Evolutionary conservation across 1,284 basidiomycete species (phyloP), one percentile per base, ranked within the genome.

Genomic region (Mycosarcoma mackinlayi): DNA sequence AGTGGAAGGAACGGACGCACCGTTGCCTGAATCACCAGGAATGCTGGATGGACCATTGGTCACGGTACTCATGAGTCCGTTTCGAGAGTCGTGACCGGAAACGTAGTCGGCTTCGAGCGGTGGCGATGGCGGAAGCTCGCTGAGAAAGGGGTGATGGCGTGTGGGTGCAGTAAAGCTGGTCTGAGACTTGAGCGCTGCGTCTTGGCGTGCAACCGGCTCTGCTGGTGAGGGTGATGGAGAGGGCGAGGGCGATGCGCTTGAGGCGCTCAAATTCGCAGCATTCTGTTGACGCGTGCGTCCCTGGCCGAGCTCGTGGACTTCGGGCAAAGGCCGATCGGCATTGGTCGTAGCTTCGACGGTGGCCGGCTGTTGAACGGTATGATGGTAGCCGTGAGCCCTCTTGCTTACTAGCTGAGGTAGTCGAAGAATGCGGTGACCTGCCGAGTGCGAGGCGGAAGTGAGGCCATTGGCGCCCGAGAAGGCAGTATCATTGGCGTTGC

Each of bases 111-210:
- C 63, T 44, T 78, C 76, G 21, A 77, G 64, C 3, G 76, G 76
- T 16, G 76, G 76, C 1, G 74, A 76, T 14, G 76, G 76, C 31
- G 76, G 76, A 14, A 78, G 66, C 52, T 78, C 76, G 60, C 72
- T 67, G 45, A 76, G 59, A 19, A 78, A 65, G 2, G 76, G 71
- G 49, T 75, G 69, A 30, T 70, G 66, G 9, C 70, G 58, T 10
- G 70, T 66, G 4, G 70, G 70, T 3, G 73, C 73, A 4, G 70
- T 73, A 49, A 61, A 71, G 54, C 61, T 63, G 21, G 55, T 58
- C 37, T 67, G 64, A 10, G 60, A 63, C 33, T 66, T 73, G 53
- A 59, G 55, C 7, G 67, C 67, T 24, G 48, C 49, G 38, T 69
- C 66, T 14, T 72, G 59, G 28, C 35, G 38, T 37, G 35, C 52